Conservation (phyloP, 1,139 yeast genomes). For the Wickerhamomyces sp. region DNA sequence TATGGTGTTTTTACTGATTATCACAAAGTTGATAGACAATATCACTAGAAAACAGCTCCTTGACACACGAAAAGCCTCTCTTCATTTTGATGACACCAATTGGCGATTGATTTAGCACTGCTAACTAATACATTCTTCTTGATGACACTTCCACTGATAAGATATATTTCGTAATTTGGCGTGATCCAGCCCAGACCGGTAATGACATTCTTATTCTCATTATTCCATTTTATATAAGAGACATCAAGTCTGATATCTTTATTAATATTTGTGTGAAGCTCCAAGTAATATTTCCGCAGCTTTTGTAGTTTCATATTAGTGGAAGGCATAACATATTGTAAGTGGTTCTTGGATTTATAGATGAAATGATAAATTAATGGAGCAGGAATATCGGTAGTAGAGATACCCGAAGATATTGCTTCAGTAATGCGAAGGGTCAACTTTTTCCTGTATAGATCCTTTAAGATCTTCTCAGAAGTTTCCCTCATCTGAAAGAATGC, state of each 20-base stretch:
- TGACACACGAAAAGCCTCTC: slow-evolving; percentile 55
- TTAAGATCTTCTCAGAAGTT: slow-evolving; percentile 50
- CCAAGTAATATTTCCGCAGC: slow-evolving; percentile 19
- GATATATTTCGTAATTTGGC: slow-evolving; percentile 51
- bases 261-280: slow-evolving; percentile 18
- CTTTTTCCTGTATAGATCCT: slow-evolving; percentile 32
- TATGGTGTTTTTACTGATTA: too few species aligned
- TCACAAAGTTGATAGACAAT: not conserved
- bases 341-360: slow-evolving; percentile 61
- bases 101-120: slow-evolving; percentile 48
- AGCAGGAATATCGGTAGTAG: slow-evolving; percentile 50
- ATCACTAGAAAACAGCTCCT: slow-evolving; percentile 47
- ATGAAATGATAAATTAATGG: slow-evolving; percentile 74
- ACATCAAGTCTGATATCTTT: slow-evolving; percentile 16
- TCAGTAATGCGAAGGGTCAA: slow-evolving; percentile 32
- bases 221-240: slow-evolving; percentile 34
- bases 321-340: slow-evolving; percentile 47
- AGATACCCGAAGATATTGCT: slow-evolving; percentile 38
- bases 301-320: slow-evolving; percentile 11
- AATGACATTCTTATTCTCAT: slow-evolving; percentile 26
- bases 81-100: slow-evolving; percentile 56
- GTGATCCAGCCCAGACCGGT: slow-evolving; percentile 54
- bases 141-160: slow-evolving; percentile 46
- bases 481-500: slow-evolving; percentile 72
- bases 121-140: slow-evolving; percentile 43